Evolutionary conservation across 169 alveolate genomes (phyloP).

Genomic region (Sarcocystis neurona): DNA sequence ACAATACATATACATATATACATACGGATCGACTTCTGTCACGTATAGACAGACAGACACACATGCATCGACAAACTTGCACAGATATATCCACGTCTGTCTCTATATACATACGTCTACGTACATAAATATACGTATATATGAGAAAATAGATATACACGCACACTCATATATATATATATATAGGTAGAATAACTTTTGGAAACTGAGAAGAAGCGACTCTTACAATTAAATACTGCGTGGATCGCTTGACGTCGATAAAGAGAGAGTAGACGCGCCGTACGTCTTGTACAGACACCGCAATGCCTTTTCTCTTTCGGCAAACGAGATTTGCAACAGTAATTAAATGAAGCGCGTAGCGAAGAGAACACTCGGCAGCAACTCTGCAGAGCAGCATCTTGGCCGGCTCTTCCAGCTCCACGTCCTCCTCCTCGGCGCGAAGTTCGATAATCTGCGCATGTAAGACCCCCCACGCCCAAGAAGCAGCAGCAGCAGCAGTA

Average conservation of each 20-base stretch:
- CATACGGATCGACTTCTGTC: background rate
- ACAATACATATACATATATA: background rate
- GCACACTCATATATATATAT: background rate
- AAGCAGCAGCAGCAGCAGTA: background rate
- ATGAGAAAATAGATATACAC: background rate
- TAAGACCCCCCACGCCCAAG: slow-evolving; percentile 22
- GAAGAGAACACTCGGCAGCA: slow-evolving; percentile 93
- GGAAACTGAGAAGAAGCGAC: background rate
- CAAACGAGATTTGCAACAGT: slow-evolving; percentile 68
- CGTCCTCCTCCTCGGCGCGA: slow-evolving; percentile 98
- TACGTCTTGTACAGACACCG: slow-evolving; percentile 94
- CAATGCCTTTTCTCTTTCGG: slow-evolving; percentile 85
- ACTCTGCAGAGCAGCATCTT: slow-evolving; percentile 93
- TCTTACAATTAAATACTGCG: slow-evolving; percentile 90
- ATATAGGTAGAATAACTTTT: background rate
- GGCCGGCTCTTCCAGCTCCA: slow-evolving; percentile 96
- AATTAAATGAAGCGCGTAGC: slow-evolving; percentile 86
- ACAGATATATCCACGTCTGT: background rate
- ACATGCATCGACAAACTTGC: background rate
- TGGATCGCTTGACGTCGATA: slow-evolving; percentile 95
- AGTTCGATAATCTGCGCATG: slow-evolving; percentile 90
- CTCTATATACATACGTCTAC: background rate
- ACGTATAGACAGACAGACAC: background rate
- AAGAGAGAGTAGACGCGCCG: slow-evolving; percentile 94
- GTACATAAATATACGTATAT: background rate